A percentile compares a stretch with the other conserved stretches of the same genome.
phyloP scores from a whole-genome alignment of 2,329 filamentous ascomycete genomes.

The Ophiostoma piceae region DNA sequence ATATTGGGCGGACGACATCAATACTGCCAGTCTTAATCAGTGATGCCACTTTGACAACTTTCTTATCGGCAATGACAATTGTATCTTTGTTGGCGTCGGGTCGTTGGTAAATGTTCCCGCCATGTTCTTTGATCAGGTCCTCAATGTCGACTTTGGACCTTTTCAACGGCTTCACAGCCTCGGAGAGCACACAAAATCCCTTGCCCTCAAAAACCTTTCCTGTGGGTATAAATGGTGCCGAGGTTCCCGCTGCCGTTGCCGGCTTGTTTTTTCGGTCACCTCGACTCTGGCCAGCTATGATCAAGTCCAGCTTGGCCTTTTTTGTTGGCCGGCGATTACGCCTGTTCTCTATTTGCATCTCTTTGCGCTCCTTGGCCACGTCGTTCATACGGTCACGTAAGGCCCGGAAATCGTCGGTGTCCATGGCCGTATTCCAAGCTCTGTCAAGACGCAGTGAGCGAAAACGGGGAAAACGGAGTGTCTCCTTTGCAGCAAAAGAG shows the following conservation, averaged over 20 bases:
- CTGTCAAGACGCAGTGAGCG: slow-evolving; percentile 77
- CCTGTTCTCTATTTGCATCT: slow-evolving; percentile 70
- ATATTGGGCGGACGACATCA: slow-evolving; percentile 71
- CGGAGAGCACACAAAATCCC: slow-evolving; percentile 78
- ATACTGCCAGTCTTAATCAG: slow-evolving; percentile 64
- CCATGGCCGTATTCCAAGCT: slow-evolving; percentile 73
- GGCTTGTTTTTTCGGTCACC: slow-evolving; percentile 26
- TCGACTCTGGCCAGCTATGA: slow-evolving; percentile 64
- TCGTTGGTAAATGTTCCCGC: slow-evolving; percentile 72
- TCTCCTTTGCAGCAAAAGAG: slow-evolving; percentile 69
- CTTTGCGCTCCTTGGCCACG: slow-evolving; percentile 63
- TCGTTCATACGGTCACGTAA: slow-evolving; percentile 64
- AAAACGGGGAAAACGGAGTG: slow-evolving; percentile 87
- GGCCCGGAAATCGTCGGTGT: slow-evolving; percentile 69
- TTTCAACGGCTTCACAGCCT: slow-evolving; percentile 63
- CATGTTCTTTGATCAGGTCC: slow-evolving; percentile 72
- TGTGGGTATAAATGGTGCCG: slow-evolving; percentile 38
- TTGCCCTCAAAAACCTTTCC: slow-evolving; percentile 68
- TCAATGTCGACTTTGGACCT: slow-evolving; percentile 76
- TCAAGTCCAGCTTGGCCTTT: slow-evolving; percentile 61
- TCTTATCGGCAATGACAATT: slow-evolving; percentile 74
- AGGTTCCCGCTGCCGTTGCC: background rate
- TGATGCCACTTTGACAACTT: slow-evolving; percentile 73
- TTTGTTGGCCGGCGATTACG: slow-evolving; percentile 50
- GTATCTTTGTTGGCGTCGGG: slow-evolving; percentile 57